Evolutionary conservation across 441 rosid species (phyloP).

Genomic region (Populus trichocarpa): DNA sequence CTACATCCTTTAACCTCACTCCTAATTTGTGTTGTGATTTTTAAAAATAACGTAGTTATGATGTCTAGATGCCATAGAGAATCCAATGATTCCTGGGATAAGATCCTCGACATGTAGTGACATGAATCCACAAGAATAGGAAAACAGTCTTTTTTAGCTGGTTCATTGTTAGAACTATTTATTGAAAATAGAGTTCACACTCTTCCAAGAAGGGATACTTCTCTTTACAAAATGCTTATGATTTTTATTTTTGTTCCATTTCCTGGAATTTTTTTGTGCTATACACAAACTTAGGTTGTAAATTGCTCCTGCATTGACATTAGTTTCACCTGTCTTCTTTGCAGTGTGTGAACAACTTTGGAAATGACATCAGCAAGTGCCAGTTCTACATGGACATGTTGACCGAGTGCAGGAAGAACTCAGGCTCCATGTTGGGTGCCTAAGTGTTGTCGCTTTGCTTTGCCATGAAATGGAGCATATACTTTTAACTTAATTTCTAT

Average conservation of each 20-base stretch:
- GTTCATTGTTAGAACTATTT: background rate
- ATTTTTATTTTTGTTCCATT: background rate
- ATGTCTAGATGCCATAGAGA: background rate
- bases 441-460: constrained; percentile 7
- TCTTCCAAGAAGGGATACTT: background rate
- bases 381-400: constrained; percentile 99
- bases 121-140: background rate
- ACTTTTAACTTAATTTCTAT: background rate
- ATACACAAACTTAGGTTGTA: background rate
- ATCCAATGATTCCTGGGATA: background rate
- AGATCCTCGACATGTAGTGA: background rate
- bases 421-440: constrained; percentile 42
- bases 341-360: constrained; percentile 77
- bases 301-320: background rate
- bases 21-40: background rate
- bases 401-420: constrained; percentile 85
- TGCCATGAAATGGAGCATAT: constrained; percentile 11
- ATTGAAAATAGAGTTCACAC: background rate
- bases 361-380: constrained; percentile 84
- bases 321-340: background rate
- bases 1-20: background rate
- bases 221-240: background rate
- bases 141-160: background rate
- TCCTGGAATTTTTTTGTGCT: background rate
- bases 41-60: background rate